A percentile compares a stretch with the other conserved stretches of the same genome.
phyloP scores from a whole-genome alignment of 1,139 yeast species.

The Yamadazyma aaseri region DNA sequence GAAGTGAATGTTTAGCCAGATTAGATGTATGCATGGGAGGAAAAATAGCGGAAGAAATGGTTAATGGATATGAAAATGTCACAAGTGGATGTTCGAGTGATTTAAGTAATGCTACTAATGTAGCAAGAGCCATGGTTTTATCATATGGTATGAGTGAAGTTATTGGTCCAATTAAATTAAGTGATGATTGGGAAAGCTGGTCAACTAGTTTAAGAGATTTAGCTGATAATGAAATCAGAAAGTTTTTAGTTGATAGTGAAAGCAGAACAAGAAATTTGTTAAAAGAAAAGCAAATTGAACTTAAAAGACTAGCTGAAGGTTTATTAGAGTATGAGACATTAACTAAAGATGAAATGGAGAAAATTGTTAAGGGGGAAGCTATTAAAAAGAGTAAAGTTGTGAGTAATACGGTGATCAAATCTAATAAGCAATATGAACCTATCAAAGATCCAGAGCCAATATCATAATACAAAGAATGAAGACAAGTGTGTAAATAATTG shows the following conservation, averaged over 20 bases:
- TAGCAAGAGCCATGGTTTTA: conserved; percentile 96
- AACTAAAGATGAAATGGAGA: conserved; percentile 87
- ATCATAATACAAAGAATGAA: conserved; percentile 1
- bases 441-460: conserved; percentile 10
- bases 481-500: conserved; percentile 3
- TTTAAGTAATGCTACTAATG: conserved; percentile 82
- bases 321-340: conserved; percentile 93
- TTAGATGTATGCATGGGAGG: conserved; percentile 99
- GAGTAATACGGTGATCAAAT: conserved; percentile 75
- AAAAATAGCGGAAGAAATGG: conserved; percentile 91
- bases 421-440: conserved; percentile 10
- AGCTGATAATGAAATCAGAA: conserved; percentile 91
- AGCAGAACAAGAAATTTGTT: conserved; percentile 73
- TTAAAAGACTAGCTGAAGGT: conserved; percentile 88
- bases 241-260: conserved; percentile 71
- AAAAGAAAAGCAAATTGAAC: conserved; percentile 60
- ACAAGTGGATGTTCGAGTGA: conserved; percentile 95
- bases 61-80: conserved; percentile 87
- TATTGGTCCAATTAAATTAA: conserved; percentile 86
- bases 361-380: conserved; percentile 74
- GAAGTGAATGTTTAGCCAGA: conserved; percentile 84
- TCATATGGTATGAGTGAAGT: conserved; percentile 94
- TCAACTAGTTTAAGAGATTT: conserved; percentile 81
- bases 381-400: conserved; percentile 65
- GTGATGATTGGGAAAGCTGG: conserved; percentile 94